Percentiles rank a stretch among this genome's conserved stretches.
These are phyloP conservation scores for Pichia gijzeniarum DNA, from an alignment of 805 yeast genomes.

Conservation along the genomic window DNA sequence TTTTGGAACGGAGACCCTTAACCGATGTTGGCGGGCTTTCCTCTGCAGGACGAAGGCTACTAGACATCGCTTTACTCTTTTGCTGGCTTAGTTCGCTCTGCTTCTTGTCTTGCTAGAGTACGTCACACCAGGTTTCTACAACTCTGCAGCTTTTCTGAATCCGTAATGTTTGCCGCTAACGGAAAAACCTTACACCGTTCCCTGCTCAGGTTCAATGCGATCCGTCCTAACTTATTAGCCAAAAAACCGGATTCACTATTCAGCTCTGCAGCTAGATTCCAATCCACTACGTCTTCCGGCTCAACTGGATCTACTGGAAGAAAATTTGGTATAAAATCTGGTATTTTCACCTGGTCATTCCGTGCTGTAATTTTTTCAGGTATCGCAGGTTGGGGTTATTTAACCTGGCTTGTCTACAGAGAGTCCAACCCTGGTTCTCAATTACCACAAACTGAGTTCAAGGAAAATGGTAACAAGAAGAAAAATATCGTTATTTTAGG, in stretches of 20 bases:
- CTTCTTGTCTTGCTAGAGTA: too few relatives aligned
- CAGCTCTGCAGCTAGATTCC: neutral
- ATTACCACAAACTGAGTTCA: conserved; percentile 45
- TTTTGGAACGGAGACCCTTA: too few relatives aligned
- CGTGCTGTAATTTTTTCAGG: conserved; percentile 44
- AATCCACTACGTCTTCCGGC: neutral
- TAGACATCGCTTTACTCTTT: too few relatives aligned
- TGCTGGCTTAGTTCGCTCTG: too few relatives aligned
- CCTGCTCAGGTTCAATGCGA: neutral
- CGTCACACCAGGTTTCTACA: too few relatives aligned
- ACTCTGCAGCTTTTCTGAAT: too few relatives aligned
- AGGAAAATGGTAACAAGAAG: conserved; percentile 49
- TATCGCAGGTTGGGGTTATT: conserved; percentile 47
- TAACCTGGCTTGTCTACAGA: conserved; percentile 55
- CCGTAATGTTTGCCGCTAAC: neutral
- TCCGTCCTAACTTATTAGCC: too few relatives aligned
- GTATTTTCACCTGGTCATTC: conserved; percentile 37
- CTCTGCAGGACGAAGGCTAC: too few relatives aligned
- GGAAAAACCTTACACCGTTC: neutral
- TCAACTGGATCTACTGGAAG: too few relatives aligned
- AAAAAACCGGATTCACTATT: neutral
- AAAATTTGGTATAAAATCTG: conserved; percentile 19
- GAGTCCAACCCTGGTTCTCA: conserved; percentile 60
- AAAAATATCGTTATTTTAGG: conserved; percentile 77
- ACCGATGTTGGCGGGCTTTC: neutral